phyloP scores from a whole-genome alignment of 2,329 filamentous ascomycete species.

The Ceratocystis ficicola region DNA sequence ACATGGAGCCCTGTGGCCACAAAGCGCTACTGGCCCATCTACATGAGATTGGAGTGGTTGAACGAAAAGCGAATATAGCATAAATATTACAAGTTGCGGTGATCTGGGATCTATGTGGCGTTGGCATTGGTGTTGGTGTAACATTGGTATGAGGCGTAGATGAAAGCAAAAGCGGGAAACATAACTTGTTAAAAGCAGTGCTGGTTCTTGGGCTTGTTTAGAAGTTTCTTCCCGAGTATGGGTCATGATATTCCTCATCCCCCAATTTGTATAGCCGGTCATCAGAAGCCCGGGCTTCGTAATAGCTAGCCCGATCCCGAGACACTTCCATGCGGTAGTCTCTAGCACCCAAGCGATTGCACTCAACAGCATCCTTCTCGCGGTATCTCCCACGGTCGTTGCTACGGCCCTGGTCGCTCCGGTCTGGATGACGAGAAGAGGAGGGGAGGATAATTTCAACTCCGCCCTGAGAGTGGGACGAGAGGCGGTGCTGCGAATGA shows the following conservation, averaged over 20 bases:
- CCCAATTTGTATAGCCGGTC: slow-evolving; percentile 13
- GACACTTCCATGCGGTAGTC: slow-evolving; percentile 21
- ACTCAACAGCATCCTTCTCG: slow-evolving; percentile 13
- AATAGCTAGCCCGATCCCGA: slow-evolving; percentile 15
- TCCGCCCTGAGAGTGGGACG: neutral
- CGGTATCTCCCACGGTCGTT: slow-evolving; percentile 16
- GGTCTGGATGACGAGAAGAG: slow-evolving; percentile 8
- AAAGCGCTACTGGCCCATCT: neutral
- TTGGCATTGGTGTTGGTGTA: neutral
- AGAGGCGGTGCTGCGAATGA: slow-evolving; percentile 6
- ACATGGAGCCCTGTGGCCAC: neutral
- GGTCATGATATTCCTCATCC: slow-evolving; percentile 17
- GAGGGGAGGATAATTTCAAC: neutral
- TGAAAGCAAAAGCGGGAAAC: neutral
- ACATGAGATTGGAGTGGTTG: neutral
- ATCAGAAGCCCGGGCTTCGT: slow-evolving; percentile 18
- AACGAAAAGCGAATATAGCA: neutral
- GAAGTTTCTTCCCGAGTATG: slow-evolving; percentile 16
- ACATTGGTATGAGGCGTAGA: neutral
- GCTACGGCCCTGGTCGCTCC: neutral
- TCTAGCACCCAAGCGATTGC: slow-evolving; percentile 16
- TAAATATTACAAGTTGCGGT: neutral
- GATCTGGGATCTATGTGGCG: neutral
- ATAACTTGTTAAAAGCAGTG: neutral
- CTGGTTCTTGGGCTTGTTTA: neutral